phyloP scores from a whole-genome alignment of 106 monocot species.

The Dioscorea dumetorum region DNA sequence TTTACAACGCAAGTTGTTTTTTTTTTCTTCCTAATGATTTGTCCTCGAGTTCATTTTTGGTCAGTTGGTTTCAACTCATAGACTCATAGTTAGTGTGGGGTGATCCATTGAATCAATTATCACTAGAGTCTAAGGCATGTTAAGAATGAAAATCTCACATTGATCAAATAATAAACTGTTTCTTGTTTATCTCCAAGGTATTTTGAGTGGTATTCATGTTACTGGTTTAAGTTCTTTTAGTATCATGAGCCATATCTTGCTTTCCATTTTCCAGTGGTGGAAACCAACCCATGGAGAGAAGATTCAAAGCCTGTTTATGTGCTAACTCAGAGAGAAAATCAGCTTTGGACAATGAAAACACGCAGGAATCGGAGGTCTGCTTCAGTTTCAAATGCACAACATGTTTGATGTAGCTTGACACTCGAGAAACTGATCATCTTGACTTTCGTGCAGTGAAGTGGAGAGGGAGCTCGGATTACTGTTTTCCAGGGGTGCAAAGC shows the following conservation, averaged over 20 bases:
- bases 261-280: conserved; percentile 52
- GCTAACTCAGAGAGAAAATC: conserved; percentile 80
- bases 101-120: too few species aligned
- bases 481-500: conserved; percentile 63
- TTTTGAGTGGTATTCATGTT: too few species aligned
- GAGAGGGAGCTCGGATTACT: conserved; percentile 86
- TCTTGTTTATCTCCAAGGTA: too few species aligned
- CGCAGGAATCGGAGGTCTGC: conserved; percentile 72
- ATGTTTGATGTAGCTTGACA: neutral
- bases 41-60: too few species aligned
- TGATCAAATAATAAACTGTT: too few species aligned
- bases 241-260: neutral
- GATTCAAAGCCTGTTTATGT: conserved; percentile 90
- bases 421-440: neutral
- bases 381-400: conserved; percentile 1
- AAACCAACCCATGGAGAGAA: conserved; percentile 96
- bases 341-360: conserved; percentile 98
- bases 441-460: conserved; percentile 60
- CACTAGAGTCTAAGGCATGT: too few species aligned
- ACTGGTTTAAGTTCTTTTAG: neutral
- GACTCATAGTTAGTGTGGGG: too few species aligned
- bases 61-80: too few species aligned
- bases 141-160: too few species aligned
- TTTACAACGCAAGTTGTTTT: too few species aligned
- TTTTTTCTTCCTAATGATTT: too few species aligned